Conservation (phyloP, 768 basidiomycete species). For the Amanita polypyramis region DNA sequence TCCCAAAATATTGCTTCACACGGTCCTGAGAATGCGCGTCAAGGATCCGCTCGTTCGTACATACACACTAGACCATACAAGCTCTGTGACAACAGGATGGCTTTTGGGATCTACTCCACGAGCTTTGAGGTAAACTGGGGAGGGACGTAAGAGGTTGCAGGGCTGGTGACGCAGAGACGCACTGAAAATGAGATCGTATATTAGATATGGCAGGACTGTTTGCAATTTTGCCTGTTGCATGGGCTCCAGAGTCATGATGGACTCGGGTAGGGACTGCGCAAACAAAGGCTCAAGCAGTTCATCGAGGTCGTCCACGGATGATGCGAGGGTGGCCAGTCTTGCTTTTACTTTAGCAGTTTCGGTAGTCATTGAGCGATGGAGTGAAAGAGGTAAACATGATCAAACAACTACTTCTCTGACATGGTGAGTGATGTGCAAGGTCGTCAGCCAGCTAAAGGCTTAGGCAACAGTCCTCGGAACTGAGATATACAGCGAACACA, state of each 20-base stretch:
- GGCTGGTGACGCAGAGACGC: constrained; percentile 15
- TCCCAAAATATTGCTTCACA: constrained; percentile 72
- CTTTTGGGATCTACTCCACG: constrained; percentile 71
- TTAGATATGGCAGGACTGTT: constrained; percentile 67
- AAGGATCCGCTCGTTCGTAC: neutral
- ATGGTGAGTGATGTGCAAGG: constrained; percentile 29
- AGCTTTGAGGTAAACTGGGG: constrained; percentile 70
- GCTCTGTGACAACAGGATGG: constrained; percentile 68
- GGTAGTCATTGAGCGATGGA: constrained; percentile 25
- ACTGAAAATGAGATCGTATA: constrained; percentile 85
- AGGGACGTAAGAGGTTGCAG: constrained; percentile 4
- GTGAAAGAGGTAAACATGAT: constrained; percentile 18
- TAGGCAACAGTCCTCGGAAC: constrained; percentile 65
- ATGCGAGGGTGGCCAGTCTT: constrained; percentile 37
- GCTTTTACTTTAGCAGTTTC: constrained; percentile 36
- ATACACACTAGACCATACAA: constrained; percentile 27
- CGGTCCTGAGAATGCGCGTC: constrained; percentile 40
- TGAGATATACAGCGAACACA: constrained; percentile 93
- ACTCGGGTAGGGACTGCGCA: constrained; percentile 56
- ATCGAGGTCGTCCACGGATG: constrained; percentile 64
- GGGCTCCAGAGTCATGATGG: constrained; percentile 50
- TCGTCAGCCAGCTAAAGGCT: constrained; percentile 7
- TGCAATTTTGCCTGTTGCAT: constrained; percentile 80
- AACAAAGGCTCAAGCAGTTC: constrained; percentile 55
- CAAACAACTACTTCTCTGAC: constrained; percentile 21